Percentiles rank a stretch among this genome's conserved stretches.
Conservation (phyloP, 1,284 basidiomycete genomes). For the Peniophora sp. region DNA sequence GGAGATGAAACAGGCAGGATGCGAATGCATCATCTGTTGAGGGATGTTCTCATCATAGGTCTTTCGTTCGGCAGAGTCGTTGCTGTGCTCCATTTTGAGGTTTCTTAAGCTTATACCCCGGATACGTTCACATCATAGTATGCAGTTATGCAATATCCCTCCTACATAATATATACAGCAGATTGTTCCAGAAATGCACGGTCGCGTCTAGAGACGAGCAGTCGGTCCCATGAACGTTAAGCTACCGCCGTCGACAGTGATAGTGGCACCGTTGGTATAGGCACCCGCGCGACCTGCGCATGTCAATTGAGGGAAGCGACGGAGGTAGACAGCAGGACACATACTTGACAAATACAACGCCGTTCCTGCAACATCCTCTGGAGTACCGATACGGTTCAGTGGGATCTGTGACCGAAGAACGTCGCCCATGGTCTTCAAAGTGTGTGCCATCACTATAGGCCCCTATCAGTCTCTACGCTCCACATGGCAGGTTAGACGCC, state of each 20-base stretch:
- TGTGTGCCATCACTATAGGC: constrained; percentile 51
- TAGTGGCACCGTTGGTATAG: constrained; percentile 58
- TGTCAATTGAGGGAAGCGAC: not conserved
- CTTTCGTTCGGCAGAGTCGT: too few relatives aligned
- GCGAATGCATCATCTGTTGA: too few relatives aligned
- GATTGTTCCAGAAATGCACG: too few relatives aligned
- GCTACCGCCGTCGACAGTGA: constrained; percentile 44
- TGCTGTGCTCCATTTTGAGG: too few relatives aligned
- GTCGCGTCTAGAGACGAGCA: too few relatives aligned
- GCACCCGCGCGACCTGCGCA: constrained; percentile 23
- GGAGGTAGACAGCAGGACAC: not conserved
- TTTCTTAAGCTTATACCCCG: too few relatives aligned
- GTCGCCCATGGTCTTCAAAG: constrained; percentile 41
- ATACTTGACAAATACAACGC: constrained; percentile 50
- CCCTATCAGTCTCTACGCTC: not conserved
- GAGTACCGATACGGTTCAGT: constrained; percentile 47
- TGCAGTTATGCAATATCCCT: too few relatives aligned
- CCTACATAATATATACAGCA: too few relatives aligned
- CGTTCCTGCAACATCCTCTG: constrained; percentile 58
- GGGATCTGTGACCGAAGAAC: constrained; percentile 40
- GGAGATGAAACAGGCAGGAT: too few relatives aligned
- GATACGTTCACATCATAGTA: too few relatives aligned
- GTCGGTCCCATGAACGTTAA: constrained; percentile 4
- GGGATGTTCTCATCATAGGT: too few relatives aligned
- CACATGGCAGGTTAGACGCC: constrained; percentile 4